Base-by-base conservation (phyloP, 2,329 filamentous ascomycete genomes). In the Penicillium italicum region DNA sequence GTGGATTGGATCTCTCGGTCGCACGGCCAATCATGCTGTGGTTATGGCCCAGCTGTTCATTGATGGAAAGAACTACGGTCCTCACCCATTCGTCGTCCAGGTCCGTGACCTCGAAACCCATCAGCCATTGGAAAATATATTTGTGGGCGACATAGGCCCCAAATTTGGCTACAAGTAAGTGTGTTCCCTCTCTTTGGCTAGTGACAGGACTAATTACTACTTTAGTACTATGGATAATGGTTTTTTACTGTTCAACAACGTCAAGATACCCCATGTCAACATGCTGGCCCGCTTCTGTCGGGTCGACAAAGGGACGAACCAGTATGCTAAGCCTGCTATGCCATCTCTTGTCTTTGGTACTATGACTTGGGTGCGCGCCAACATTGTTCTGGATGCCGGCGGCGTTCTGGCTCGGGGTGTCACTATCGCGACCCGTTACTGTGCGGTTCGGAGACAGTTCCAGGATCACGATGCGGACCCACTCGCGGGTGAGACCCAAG, bases 1-100 rank as follows among this genome's bases (percentile, higher is more conserved):
- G 88, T 92, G 89, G 89, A 91, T 91, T 64, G 89, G 89, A 1
- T 89, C 87, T 11, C 79, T 92, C 4, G 89, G 89, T 49, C 81
- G 87, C 64, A 86, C 86, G 3, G 89, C 89, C 42, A 92, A 90
- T 69, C 81, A 90, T 67, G 89, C 89, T 1, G 84, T 90, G 2
- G 87, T 92, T 4, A 90, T 92, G 80, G 89, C 89, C 0, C 88
- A 91, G 73, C 79, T 92, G 28, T 82, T 86, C 59, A 81, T 91
- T 58, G 76, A 78, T 57, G 87, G 87, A 62, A 89, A 88, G 73
- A 76, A 79, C 18, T 85, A 85, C 61, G 89, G 89, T 0, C 88
- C 89, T 36, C 88, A 92, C 66, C 88, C 89, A 0, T 92, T 93
- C 67, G 81, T 92, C 10, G 87, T 90, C 5, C 89, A 88, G 60